A percentile compares a stretch with the other conserved stretches of the same genome.
phyloP scores from a whole-genome alignment of 1,284 basidiomycete genomes.

The Rhodofomes roseus region DNA sequence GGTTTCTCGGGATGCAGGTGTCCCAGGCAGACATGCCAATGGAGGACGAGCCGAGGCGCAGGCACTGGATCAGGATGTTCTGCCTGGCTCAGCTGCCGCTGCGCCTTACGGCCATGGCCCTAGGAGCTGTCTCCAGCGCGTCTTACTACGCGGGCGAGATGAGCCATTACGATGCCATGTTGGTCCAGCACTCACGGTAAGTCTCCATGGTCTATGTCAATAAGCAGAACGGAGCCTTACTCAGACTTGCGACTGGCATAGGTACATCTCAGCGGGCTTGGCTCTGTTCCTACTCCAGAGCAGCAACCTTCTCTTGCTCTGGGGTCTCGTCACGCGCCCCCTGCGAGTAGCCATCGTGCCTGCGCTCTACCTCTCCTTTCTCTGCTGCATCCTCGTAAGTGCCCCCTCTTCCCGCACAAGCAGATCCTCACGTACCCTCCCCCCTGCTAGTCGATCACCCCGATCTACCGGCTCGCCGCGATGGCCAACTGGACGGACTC shows the following conservation, averaged over 20 bases:
- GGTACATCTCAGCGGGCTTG: slow-evolving; percentile 11
- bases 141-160: neutral
- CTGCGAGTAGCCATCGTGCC: slow-evolving; percentile 6
- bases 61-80: neutral
- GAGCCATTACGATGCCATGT: neutral
- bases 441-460: slow-evolving; percentile 19
- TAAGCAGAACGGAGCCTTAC: neutral
- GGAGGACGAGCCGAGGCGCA: neutral
- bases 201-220: neutral
- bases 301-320: neutral
- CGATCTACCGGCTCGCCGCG: slow-evolving; percentile 37
- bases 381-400: slow-evolving; percentile 14
- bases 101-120: neutral
- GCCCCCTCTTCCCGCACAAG: neutral
- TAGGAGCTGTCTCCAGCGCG: neutral
- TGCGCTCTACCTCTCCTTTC: slow-evolving; percentile 2
- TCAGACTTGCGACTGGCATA: neutral
- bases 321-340: slow-evolving; percentile 2
- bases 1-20: neutral
- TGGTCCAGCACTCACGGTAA: neutral
- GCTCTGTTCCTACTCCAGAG: slow-evolving; percentile 3
- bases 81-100: neutral
- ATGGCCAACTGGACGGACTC: slow-evolving; percentile 34
- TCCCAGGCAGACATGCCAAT: neutral
- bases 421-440: neutral